phyloP scores from a whole-genome alignment of 2,329 filamentous ascomycete species.

The Diaporthe longicolla region DNA sequence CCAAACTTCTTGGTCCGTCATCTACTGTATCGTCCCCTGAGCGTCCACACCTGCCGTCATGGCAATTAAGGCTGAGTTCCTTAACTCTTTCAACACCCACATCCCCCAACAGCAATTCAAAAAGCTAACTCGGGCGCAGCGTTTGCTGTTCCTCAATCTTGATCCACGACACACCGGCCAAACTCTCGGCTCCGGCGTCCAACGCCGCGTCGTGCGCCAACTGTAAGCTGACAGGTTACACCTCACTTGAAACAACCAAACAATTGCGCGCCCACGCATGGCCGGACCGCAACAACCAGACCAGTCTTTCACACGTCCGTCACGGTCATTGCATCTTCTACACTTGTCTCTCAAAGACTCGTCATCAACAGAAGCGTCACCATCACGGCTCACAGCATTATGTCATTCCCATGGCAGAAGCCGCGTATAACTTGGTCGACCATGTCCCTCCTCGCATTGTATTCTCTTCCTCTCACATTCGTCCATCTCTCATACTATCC shows the following conservation, averaged over 20 bases:
- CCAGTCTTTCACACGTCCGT: not conserved
- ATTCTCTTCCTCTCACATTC: not conserved
- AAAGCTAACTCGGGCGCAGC: not conserved
- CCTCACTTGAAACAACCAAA: not conserved
- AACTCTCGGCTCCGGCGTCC: not conserved
- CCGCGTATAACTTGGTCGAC: not conserved
- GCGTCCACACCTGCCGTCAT: not conserved
- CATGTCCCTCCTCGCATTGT: not conserved
- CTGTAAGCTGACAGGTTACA: not conserved
- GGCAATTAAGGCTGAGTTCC: not conserved
- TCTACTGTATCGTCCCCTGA: not conserved
- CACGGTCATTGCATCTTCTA: too few species aligned
- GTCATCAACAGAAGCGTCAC: not conserved
- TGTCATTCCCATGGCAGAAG: not conserved
- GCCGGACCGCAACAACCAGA: not conserved
- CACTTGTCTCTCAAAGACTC: not conserved
- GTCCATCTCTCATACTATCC: slow-evolving; percentile 10
- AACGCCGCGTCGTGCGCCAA: too few species aligned
- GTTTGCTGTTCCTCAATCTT: not conserved
- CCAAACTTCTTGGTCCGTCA: slow-evolving; percentile 1
- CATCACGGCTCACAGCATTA: not conserved
- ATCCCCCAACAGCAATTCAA: not conserved
- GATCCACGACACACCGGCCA: not conserved
- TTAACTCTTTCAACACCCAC: too few species aligned
- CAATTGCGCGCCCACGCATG: not conserved